Percentiles rank a stretch among this genome's conserved stretches.
Evolutionary conservation across 169 alveolate species (phyloP).

Genomic region (Cryptosporidium bovis): DNA sequence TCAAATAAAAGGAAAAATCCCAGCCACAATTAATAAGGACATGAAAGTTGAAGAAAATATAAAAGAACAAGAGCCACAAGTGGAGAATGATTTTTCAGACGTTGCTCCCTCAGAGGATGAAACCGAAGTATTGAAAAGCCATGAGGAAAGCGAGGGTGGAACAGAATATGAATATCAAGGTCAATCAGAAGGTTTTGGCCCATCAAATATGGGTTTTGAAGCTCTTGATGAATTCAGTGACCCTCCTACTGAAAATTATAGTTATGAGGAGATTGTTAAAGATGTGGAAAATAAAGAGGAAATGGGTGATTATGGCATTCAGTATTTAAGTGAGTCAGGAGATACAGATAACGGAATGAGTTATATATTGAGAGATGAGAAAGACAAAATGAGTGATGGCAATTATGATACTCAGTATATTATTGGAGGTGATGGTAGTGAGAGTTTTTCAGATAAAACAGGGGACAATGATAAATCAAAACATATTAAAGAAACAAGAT

Average conservation of each 20-base stretch:
- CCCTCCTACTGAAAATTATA: conserved; percentile 19
- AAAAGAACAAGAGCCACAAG: not conserved
- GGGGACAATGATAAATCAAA: not conserved
- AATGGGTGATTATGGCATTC: not conserved
- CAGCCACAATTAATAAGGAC: not conserved
- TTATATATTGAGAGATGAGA: conserved; percentile 25
- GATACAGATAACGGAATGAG: conserved; percentile 44
- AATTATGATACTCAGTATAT: not conserved
- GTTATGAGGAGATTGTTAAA: conserved; percentile 6
- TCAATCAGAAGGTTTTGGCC: conserved; percentile 63
- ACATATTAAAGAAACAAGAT: not conserved
- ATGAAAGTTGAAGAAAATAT: not conserved
- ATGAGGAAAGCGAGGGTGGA: conserved; percentile 10
- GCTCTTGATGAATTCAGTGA: conserved; percentile 4
- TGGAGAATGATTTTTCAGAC: conserved; percentile 1
- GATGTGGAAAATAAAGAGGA: not conserved
- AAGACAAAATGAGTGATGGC: not conserved
- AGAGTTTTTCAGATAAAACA: not conserved
- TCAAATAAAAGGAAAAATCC: conserved; percentile 5
- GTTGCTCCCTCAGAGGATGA: conserved; percentile 22
- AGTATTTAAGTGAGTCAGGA: conserved; percentile 10
- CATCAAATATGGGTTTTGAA: conserved; percentile 56
- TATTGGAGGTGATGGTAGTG: conserved; percentile 5
- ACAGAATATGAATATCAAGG: conserved; percentile 45
- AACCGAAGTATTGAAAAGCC: conserved; percentile 25